phyloP scores from a whole-genome alignment of 306 rosid genomes.

The Astragalus membranaceus region DNA sequence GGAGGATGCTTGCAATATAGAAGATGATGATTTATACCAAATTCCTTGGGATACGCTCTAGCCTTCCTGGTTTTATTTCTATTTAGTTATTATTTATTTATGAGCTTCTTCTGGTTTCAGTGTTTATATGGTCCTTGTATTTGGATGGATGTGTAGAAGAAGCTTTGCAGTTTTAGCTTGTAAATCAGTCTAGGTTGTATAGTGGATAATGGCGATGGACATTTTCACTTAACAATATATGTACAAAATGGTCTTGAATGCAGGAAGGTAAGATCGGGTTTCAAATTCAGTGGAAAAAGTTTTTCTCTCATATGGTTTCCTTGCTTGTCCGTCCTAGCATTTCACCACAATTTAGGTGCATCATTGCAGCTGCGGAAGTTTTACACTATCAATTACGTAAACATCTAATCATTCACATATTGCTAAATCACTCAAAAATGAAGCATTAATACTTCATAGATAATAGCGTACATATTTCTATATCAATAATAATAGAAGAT shows the following conservation, averaged over 20 bases:
- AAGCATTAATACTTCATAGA: background rate
- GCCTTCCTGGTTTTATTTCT: slow-evolving; percentile 3
- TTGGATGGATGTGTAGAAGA: slow-evolving; percentile 10
- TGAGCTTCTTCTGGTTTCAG: slow-evolving; percentile 18
- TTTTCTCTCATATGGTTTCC: background rate
- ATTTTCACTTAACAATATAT: background rate
- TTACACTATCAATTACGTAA: background rate
- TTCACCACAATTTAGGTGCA: background rate
- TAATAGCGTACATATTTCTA: no score
- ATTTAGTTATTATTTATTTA: background rate
- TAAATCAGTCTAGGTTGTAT: slow-evolving; percentile 12
- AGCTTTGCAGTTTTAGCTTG: slow-evolving; percentile 22
- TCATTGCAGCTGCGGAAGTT: background rate
- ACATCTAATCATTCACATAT: background rate
- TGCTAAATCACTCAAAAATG: background rate
- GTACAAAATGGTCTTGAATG: slow-evolving; percentile 16
- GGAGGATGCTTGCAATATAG: slow-evolving; percentile 22
- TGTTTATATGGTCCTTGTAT: slow-evolving; percentile 7
- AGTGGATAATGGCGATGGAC: slow-evolving; percentile 4
- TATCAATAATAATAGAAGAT: background rate
- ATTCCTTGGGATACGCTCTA: slow-evolving; percentile 23
- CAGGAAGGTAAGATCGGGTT: background rate
- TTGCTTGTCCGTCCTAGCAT: background rate
- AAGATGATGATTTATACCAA: slow-evolving; percentile 34
- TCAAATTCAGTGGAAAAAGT: background rate